Percentiles rank a stretch among this genome's conserved stretches.
Evolutionary conservation across 768 basidiomycete genomes (phyloP).

Genomic region (Hygrophorus pudorinus): DNA sequence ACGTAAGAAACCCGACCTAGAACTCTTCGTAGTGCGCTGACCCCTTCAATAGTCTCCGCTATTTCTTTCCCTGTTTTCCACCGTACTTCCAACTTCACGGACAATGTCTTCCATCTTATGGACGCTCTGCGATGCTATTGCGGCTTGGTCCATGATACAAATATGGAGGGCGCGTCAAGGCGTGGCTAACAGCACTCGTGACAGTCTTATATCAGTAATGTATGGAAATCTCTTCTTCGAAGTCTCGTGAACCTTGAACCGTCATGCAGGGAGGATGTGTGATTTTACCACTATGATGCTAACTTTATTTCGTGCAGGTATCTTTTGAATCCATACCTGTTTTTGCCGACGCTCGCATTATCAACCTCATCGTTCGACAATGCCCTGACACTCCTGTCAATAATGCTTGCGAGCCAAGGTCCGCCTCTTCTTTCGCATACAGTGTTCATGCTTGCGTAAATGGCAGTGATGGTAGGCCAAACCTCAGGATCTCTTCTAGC

Average conservation of each 20-base stretch:
- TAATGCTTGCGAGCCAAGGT: conserved; percentile 70
- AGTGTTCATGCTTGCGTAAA: conserved; percentile 21
- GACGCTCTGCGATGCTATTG: conserved; percentile 56
- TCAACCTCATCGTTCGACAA: conserved; percentile 85
- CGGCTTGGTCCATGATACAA: conserved; percentile 56
- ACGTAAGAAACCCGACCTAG: conserved; percentile 42
- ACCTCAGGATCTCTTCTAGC: conserved; percentile 47
- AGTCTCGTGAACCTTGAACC: neutral
- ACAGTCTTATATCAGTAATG: conserved; percentile 55
- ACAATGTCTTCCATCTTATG: conserved; percentile 48
- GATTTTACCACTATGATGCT: neutral
- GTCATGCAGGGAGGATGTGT: neutral
- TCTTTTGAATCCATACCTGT: conserved; percentile 81
- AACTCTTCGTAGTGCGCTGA: conserved; percentile 5
- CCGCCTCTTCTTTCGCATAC: conserved; percentile 9
- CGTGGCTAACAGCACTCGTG: conserved; percentile 37
- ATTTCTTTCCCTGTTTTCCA: conserved; percentile 68
- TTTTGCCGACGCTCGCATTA: conserved; percentile 69
- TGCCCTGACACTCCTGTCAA: conserved; percentile 48
- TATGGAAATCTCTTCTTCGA: conserved; percentile 26
- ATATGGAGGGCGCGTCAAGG: conserved; percentile 62
- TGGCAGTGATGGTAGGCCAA: conserved; percentile 35
- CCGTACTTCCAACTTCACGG: conserved; percentile 47
- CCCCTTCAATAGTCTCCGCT: conserved; percentile 58
- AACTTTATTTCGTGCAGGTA: conserved; percentile 39